Percentiles rank a stretch among this genome's conserved stretches.
phyloP scores from a whole-genome alignment of 805 yeast species.

The Ogataea kodamae region DNA sequence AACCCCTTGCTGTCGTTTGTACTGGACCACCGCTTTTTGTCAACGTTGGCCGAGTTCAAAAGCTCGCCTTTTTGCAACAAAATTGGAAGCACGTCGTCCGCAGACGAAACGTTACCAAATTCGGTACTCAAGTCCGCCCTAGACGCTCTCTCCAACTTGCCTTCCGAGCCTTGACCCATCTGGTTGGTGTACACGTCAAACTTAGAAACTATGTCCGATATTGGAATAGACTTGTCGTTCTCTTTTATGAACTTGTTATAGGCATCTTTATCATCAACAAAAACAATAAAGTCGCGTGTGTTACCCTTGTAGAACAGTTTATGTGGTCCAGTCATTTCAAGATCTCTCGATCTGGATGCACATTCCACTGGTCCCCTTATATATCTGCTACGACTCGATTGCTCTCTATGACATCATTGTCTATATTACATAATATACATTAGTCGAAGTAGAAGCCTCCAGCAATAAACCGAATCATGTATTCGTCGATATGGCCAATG shows the following conservation, averaged over 20 bases:
- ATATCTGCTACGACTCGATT: too few relatives aligned
- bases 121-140: slow-evolving; percentile 59
- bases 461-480: slow-evolving; percentile 89
- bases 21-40: slow-evolving; percentile 24
- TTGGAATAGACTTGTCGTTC: slow-evolving; percentile 49
- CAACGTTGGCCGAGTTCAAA: slow-evolving; percentile 34
- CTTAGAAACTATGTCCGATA: slow-evolving; percentile 57
- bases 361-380: too few relatives aligned
- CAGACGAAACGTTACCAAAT: slow-evolving; percentile 56
- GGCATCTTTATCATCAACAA: slow-evolving; percentile 52
- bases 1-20: slow-evolving; percentile 43
- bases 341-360: slow-evolving; percentile 1
- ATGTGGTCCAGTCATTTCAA: slow-evolving; percentile 27
- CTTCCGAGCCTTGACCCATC: slow-evolving; percentile 65
- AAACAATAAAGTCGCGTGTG: slow-evolving; percentile 60
- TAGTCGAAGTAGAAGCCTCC: slow-evolving; percentile 64
- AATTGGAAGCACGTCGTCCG: slow-evolving; percentile 49
- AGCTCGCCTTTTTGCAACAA: slow-evolving; percentile 61
- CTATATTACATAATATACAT: slow-evolving; percentile 20
- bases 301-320: slow-evolving; percentile 66
- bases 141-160: slow-evolving; percentile 70
- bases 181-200: slow-evolving; percentile 63
- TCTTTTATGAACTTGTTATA: slow-evolving; percentile 47
- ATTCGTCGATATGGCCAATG: slow-evolving; percentile 87
- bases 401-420: slow-evolving; percentile 9